A percentile compares a stretch with the other conserved stretches of the same genome.
phyloP scores from a whole-genome alignment of 768 basidiomycete species.

The Boletus bicolor region DNA sequence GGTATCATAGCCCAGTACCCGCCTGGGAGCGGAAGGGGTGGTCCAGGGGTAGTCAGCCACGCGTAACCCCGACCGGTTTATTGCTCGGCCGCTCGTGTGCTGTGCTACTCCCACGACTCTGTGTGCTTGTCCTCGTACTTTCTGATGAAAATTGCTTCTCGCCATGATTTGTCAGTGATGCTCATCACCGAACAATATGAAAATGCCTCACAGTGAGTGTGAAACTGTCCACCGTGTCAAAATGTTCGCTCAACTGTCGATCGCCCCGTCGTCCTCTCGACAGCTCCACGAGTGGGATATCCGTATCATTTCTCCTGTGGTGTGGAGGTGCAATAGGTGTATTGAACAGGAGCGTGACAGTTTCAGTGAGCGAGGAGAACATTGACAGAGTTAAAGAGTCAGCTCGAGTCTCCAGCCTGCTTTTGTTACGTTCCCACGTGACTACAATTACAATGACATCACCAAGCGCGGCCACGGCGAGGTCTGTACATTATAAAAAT shows the following conservation, averaged over 20 bases:
- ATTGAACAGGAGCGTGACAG: constrained; percentile 17
- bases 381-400: not conserved
- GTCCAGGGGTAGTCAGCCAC: not conserved
- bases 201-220: constrained; percentile 14
- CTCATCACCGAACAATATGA: not conserved
- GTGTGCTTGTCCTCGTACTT: constrained; percentile 11
- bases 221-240: constrained; percentile 5
- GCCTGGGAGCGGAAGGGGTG: not conserved
- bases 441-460: constrained; percentile 10
- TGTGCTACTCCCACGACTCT: constrained; percentile 8
- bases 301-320: not conserved
- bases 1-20: constrained; percentile 20
- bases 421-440: constrained; percentile 8
- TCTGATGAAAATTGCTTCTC: constrained; percentile 6
- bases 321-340: constrained; percentile 21
- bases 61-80: not conserved
- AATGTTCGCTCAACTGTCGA: not conserved
- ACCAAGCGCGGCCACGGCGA: not conserved
- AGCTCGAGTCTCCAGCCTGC: not conserved
- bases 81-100: not conserved
- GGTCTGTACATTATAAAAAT: too few species aligned
- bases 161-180: not conserved
- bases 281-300: constrained; percentile 23
- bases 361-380: constrained; percentile 16
- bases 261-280: not conserved